phyloP scores from a whole-genome alignment of 257 asterid genomes.

The Solanum piurae region DNA sequence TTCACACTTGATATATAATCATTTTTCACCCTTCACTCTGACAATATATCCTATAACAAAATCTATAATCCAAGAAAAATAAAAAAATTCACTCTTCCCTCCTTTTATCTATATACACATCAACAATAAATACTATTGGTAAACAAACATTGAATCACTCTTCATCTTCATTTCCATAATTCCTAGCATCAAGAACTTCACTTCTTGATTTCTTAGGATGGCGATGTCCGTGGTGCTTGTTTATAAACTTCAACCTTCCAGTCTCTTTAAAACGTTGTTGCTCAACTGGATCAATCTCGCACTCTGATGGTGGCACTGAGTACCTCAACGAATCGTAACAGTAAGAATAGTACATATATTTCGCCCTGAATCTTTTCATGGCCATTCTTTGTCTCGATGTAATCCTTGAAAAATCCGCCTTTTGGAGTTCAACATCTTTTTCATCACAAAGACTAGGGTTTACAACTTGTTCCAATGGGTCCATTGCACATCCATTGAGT shows the following conservation, averaged over 20 bases:
- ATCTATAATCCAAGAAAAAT: neutral
- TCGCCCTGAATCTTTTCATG: slow-evolving; percentile 54
- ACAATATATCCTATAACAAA: neutral
- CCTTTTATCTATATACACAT: neutral
- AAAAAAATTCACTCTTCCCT: neutral
- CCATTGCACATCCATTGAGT: slow-evolving; percentile 63
- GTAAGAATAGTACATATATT: slow-evolving; percentile 68
- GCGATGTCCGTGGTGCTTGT: slow-evolving; percentile 21
- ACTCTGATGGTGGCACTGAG: slow-evolving; percentile 50
- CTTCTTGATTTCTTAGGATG: slow-evolving; percentile 29
- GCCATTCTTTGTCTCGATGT: slow-evolving; percentile 38
- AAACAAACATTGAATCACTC: slow-evolving; percentile 15
- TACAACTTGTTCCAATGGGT: slow-evolving; percentile 56
- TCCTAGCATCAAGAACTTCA: slow-evolving; percentile 21
- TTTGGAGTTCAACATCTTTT: slow-evolving; percentile 19
- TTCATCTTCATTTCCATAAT: slow-evolving; percentile 28
- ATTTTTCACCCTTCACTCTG: neutral
- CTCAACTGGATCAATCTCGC: slow-evolving; percentile 47
- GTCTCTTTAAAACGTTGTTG: slow-evolving; percentile 43
- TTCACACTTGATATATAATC: neutral
- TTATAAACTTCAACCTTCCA: slow-evolving; percentile 49
- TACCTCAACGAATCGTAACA: slow-evolving; percentile 65
- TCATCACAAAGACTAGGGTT: slow-evolving; percentile 13
- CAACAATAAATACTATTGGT: neutral
- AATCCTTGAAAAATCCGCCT: slow-evolving; percentile 25